These are phyloP conservation scores for Sclerotinia glacialis DNA, from an alignment of 2,329 filamentous ascomycete genomes.

Conservation along the genomic window DNA sequence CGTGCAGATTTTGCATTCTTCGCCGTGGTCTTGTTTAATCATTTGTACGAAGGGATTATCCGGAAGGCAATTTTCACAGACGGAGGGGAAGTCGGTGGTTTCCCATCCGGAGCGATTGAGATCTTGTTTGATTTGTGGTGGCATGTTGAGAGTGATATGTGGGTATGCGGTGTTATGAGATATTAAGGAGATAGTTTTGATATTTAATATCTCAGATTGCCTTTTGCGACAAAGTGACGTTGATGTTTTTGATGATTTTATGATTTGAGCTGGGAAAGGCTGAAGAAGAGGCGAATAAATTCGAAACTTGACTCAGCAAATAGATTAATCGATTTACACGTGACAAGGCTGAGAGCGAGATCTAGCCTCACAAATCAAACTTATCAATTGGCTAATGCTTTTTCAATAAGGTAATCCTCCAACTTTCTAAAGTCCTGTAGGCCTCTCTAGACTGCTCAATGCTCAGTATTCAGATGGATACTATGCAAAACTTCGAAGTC, in stretches of 20 bases:
- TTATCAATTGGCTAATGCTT: background rate
- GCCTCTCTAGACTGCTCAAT: background rate
- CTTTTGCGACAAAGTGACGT: slow-evolving; percentile 12
- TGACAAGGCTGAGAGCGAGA: background rate
- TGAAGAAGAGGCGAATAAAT: slow-evolving; percentile 17
- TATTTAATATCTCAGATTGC: background rate
- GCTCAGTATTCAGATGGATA: too few relatives aligned
- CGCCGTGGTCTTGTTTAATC: slow-evolving; percentile 95
- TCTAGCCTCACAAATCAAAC: background rate
- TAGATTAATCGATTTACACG: background rate
- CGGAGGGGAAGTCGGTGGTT: slow-evolving; percentile 83
- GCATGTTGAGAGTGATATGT: slow-evolving; percentile 52
- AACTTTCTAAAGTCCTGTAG: background rate
- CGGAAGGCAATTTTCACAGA: slow-evolving; percentile 88
- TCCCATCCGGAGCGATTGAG: slow-evolving; percentile 96
- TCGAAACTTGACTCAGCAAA: background rate
- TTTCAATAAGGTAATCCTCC: background rate
- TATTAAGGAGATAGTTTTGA: background rate
- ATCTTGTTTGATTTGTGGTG: slow-evolving; percentile 92
- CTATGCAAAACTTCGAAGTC: background rate
- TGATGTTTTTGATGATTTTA: background rate
- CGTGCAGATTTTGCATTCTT: slow-evolving; percentile 68
- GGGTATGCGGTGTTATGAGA: background rate
- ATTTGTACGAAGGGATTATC: slow-evolving; percentile 98
- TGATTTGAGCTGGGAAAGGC: slow-evolving; percentile 12